phyloP scores from a whole-genome alignment of 345 rosid genomes.

The Lepidium aucheri region DNA sequence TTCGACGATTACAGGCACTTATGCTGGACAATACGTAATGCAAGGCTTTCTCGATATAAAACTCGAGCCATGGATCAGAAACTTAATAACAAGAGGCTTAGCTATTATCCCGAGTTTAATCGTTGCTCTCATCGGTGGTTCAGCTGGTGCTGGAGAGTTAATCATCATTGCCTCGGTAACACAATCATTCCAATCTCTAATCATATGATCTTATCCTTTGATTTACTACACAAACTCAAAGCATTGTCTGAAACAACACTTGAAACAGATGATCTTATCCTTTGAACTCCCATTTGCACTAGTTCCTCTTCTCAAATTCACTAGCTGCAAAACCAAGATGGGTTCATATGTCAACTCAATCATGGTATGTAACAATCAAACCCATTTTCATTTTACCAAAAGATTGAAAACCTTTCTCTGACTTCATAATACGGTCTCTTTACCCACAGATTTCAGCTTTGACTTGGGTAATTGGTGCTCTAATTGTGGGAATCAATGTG shows the following conservation, averaged over 20 bases:
- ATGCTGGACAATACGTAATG: conserved; percentile 98
- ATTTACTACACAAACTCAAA: neutral
- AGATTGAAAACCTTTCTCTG: neutral
- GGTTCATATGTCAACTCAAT: conserved; percentile 50
- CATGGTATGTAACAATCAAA: conserved; percentile 33
- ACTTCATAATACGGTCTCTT: neutral
- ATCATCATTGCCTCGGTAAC: conserved; percentile 91
- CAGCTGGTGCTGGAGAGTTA: conserved; percentile 81
- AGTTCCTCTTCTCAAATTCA: conserved; percentile 90
- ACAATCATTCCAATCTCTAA: neutral
- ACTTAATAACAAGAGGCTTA: conserved; percentile 74
- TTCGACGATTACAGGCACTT: conserved; percentile 96
- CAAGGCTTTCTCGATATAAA: conserved; percentile 90
- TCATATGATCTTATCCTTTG: neutral
- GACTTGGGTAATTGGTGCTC: conserved; percentile 66
- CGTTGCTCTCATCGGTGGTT: conserved; percentile 83
- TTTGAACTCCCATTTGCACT: conserved; percentile 94
- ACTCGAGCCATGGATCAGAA: conserved; percentile 75
- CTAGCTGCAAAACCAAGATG: conserved; percentile 87
- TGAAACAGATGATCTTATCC: conserved; percentile 76
- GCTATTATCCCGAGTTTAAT: conserved; percentile 92
- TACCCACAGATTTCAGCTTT: conserved; percentile 43
- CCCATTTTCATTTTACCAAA: neutral
- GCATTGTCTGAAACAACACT: neutral
- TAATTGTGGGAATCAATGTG: conserved; percentile 77